Evolutionary conservation across 257 asterid genomes (phyloP).

Genomic region (Voacanga thouarsii): DNA sequence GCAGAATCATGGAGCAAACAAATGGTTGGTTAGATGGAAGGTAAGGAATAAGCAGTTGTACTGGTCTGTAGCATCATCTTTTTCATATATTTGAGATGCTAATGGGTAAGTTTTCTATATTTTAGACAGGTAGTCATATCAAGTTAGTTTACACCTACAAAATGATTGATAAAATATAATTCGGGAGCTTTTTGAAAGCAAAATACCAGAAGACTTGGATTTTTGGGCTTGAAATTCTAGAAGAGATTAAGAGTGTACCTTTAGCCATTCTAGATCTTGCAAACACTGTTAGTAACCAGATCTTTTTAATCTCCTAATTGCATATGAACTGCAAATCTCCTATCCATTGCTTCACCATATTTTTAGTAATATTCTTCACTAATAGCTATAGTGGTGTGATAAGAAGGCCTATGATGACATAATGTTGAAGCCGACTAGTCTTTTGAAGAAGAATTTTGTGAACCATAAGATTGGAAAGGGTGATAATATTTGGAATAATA

Average conservation of each 20-base stretch:
- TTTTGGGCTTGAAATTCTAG: slow-evolving; percentile 76
- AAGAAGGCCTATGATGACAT: slow-evolving; percentile 58
- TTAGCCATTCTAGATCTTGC: slow-evolving; percentile 66
- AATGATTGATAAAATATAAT: slow-evolving; percentile 74
- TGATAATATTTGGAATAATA: too few species aligned
- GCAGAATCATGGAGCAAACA: slow-evolving; percentile 74
- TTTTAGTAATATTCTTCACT: neutral
- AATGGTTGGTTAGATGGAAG: slow-evolving; percentile 91
- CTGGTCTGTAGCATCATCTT: neutral
- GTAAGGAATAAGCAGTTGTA: slow-evolving; percentile 22
- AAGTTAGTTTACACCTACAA: slow-evolving; percentile 75
- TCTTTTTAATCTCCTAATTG: too few species aligned
- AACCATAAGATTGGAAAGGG: slow-evolving; percentile 62
- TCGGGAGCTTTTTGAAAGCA: slow-evolving; percentile 51
- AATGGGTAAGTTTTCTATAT: neutral
- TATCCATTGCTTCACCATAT: neutral
- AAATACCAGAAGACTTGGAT: slow-evolving; percentile 56
- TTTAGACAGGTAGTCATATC: slow-evolving; percentile 64
- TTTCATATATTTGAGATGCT: neutral
- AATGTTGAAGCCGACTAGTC: slow-evolving; percentile 62
- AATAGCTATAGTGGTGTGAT: slow-evolving; percentile 56
- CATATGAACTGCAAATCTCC: neutral
- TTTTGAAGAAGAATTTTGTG: slow-evolving; percentile 67
- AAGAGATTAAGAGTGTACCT: slow-evolving; percentile 70
- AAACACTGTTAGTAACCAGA: slow-evolving; percentile 56